Conservation (phyloP, 331 rosid species). For the Rhamnella rubrinervis region DNA sequence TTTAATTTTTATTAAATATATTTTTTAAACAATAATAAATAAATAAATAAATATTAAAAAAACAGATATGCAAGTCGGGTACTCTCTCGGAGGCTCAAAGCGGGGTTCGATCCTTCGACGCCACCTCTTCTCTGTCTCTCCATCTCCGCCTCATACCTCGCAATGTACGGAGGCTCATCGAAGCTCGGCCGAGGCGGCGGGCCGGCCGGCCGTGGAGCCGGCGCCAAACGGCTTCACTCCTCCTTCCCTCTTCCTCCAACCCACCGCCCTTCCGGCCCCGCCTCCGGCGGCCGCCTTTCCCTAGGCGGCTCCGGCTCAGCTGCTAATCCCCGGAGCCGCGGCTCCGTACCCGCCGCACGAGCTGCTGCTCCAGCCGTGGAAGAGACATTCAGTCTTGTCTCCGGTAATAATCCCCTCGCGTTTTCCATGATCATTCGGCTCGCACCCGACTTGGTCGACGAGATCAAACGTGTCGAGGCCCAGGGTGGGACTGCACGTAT, state of each 20-base stretch:
- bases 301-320: constrained; percentile 39
- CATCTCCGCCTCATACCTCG: constrained; percentile 4
- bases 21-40: neutral
- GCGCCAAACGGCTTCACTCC: constrained; percentile 48
- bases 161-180: constrained; percentile 83
- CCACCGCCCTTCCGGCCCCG: constrained; percentile 41
- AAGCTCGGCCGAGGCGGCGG: constrained; percentile 70
- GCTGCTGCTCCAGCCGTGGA: constrained; percentile 49
- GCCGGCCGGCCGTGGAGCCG: constrained; percentile 46
- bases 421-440: constrained; percentile 80
- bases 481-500: constrained; percentile 78
- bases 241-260: constrained; percentile 53
- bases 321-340: constrained; percentile 49
- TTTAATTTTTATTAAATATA: too few species aligned
- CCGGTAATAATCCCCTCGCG: constrained; percentile 68
- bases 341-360: constrained; percentile 34
- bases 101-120: constrained; percentile 31
- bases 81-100: constrained; percentile 13
- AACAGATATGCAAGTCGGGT: neutral
- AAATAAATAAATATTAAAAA: neutral
- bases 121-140: constrained; percentile 11
- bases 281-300: constrained; percentile 46
- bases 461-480: constrained; percentile 91
- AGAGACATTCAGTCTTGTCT: constrained; percentile 67
- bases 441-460: constrained; percentile 84